A percentile compares a stretch with the other conserved stretches of the same genome.
Conservation (phyloP, 768 basidiomycete genomes). For the Suillus discolor region DNA sequence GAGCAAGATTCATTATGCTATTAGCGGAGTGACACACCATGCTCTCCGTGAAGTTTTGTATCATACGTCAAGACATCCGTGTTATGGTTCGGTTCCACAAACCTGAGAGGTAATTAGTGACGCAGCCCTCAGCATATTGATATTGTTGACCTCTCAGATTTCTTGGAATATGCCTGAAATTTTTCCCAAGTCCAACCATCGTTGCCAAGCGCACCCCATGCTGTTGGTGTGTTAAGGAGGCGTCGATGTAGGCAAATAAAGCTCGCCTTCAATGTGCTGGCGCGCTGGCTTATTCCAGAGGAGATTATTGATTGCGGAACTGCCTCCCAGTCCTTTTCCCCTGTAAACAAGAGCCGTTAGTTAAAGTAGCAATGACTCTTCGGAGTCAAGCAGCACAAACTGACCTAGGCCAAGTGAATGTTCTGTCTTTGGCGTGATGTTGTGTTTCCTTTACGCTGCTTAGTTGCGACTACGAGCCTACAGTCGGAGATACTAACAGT, state of each 20-base stretch:
- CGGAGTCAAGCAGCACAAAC: background rate
- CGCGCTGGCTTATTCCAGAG: background rate
- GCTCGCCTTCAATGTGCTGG: background rate
- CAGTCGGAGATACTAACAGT: background rate
- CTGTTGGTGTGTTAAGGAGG: background rate
- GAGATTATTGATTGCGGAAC: background rate
- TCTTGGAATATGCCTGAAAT: constrained; percentile 40
- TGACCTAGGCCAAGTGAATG: background rate
- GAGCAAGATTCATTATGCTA: background rate
- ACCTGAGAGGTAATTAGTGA: background rate
- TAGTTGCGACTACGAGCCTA: background rate
- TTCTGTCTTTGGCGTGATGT: background rate
- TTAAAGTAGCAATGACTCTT: background rate
- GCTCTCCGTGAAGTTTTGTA: background rate
- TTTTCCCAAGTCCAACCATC: constrained; percentile 57
- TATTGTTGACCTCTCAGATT: constrained; percentile 37
- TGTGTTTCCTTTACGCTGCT: background rate
- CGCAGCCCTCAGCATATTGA: background rate
- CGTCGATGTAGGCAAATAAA: background rate
- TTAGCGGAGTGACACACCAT: background rate
- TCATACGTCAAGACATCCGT: background rate
- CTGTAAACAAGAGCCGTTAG: background rate
- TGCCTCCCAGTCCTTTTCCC: background rate
- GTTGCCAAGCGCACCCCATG: constrained; percentile 52
- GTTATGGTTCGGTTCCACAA: background rate